Percentiles rank a stretch among this genome's conserved stretches.
Evolutionary conservation across 495 filamentous ascomycete genomes (phyloP).

Genomic region (Tuber microsphaerosporum): DNA sequence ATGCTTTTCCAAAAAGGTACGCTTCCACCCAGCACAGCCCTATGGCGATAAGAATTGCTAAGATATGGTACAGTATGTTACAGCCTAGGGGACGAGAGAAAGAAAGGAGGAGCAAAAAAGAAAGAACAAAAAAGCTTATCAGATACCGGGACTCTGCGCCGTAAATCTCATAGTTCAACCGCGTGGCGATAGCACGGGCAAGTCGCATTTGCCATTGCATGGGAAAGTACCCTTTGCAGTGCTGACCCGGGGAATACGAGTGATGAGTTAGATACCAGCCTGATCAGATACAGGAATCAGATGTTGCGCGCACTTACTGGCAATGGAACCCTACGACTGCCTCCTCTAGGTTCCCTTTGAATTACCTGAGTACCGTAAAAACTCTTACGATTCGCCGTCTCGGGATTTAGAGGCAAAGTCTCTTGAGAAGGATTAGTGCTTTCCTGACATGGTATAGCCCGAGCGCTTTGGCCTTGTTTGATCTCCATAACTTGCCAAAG

Average conservation of each 20-base stretch:
- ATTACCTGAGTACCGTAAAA: too few species aligned
- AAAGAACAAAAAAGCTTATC: background rate
- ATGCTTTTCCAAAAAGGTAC: background rate
- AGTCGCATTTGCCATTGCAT: background rate
- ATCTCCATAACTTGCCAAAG: too few species aligned
- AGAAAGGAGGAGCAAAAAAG: background rate
- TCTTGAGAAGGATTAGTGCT: too few species aligned
- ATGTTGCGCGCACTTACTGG: background rate
- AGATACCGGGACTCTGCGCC: background rate
- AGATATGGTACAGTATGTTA: background rate
- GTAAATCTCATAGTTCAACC: background rate
- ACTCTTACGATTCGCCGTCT: too few species aligned
- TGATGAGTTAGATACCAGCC: background rate
- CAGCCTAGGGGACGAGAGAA: background rate
- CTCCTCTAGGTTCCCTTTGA: background rate
- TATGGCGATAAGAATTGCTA: background rate
- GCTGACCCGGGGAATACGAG: background rate
- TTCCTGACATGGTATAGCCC: too few species aligned
- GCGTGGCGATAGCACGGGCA: background rate
- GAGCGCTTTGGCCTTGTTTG: too few species aligned
- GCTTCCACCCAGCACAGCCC: background rate
- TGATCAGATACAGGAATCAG: background rate
- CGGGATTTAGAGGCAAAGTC: too few species aligned
- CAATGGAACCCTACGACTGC: background rate
- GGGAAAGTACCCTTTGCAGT: background rate